Base-by-base conservation (phyloP, 2,329 filamentous ascomycete genomes). In the Aspergillus sp. region DNA sequence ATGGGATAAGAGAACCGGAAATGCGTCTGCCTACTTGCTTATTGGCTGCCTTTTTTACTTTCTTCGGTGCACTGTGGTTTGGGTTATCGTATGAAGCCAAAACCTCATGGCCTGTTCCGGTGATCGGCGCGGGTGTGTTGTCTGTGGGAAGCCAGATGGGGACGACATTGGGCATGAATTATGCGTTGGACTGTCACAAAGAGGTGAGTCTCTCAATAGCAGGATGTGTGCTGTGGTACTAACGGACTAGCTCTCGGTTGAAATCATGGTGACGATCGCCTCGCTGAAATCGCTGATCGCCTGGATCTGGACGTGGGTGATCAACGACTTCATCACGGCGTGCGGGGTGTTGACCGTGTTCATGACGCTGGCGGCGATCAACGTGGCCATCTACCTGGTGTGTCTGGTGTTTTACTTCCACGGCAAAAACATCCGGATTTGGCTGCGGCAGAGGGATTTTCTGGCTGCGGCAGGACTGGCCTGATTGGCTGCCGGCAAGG, bases 261-360 rank as follows among this genome's bases (percentile, higher is more conserved):
- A 62, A 33, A 38, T 58, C 2, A 61, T 62, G 57, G 58, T 62
- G 6, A 58, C 59, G 0, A 52, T 61, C 40, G 52, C 58, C 12
- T 54, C 51, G 28, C 36, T 61, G 7, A 58, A 62, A 31, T 53
- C 49, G 13, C 34, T 42, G 1, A 56, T 62, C 28, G 58, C 58
- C 1, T 62, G 58, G 59, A 58, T 58, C 5, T 62, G 57, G 52
- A 55, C 50, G 0, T 53, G 52, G 50, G 45, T 46, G 19, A 50
- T 55, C 12, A 55, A 50, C 29, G 51, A 51, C 29, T 56, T 43
- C 27, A 37, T 52, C 33, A 45, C 42, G 6, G 34, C 43, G 4
- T 33, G 29, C 12, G 47, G 50, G 3, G 34, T 42, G 3, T 9
- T 46, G 13, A 40, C 38, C 10, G 50, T 47, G 1, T 52, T 52